Percentiles rank a stretch among this genome's conserved stretches.
These are phyloP conservation scores for Neurospora tetraspora DNA, from an alignment of 495 filamentous ascomycete genomes.

Conservation along the genomic window DNA sequence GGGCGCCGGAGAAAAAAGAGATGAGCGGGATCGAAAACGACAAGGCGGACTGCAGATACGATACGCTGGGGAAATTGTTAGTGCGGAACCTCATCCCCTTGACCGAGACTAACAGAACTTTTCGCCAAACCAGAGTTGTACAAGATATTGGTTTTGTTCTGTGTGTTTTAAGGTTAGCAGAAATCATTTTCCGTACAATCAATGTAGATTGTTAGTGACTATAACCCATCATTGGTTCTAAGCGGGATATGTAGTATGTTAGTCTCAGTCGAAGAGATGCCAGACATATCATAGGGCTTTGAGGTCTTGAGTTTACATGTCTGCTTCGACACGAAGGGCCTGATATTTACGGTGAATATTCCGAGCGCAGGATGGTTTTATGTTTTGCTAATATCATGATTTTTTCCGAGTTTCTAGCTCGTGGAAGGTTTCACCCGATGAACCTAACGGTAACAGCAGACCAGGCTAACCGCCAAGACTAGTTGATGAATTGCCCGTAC, in stretches of 20 bases:
- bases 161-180: not conserved
- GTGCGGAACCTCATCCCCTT: not conserved
- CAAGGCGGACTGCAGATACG: not conserved
- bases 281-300: not conserved
- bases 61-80: not conserved
- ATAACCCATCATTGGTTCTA: not conserved
- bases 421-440: not conserved
- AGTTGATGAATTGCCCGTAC: not conserved
- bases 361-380: not conserved
- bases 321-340: not conserved
- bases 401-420: too few relatives aligned
- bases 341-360: not conserved
- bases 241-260: not conserved
- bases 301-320: not conserved
- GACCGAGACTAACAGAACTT: not conserved
- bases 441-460: not conserved
- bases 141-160: not conserved
- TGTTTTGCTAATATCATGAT: not conserved
- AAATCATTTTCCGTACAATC: not conserved
- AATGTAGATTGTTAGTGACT: not conserved
- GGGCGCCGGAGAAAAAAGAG: not conserved
- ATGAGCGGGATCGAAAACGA: not conserved
- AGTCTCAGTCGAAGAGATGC: not conserved
- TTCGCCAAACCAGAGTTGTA: not conserved
- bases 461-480: not conserved